Evolutionary conservation across 1,284 basidiomycete species (phyloP).

Genomic region (Papiliotrema nemorosa): DNA sequence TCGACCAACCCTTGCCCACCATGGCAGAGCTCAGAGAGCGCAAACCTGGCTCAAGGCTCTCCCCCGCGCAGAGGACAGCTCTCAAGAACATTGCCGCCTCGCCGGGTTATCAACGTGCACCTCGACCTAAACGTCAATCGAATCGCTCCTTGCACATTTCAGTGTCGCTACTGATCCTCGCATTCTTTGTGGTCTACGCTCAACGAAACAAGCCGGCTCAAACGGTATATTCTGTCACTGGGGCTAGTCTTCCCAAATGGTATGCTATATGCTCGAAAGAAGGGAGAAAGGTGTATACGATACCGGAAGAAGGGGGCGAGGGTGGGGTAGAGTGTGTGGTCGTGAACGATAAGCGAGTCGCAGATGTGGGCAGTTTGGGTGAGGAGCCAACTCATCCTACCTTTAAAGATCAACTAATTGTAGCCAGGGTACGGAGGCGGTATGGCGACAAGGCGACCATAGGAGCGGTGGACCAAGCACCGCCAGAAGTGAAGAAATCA

Average conservation of each 20-base stretch:
- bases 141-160: slow-evolving; percentile 33
- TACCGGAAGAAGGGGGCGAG: slow-evolving; percentile 15
- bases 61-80: background rate
- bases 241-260: slow-evolving; percentile 20
- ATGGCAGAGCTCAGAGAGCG: background rate
- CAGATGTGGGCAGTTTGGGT: slow-evolving; percentile 60
- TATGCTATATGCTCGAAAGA: slow-evolving; percentile 39
- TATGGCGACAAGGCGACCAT: slow-evolving; percentile 44
- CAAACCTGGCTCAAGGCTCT: background rate
- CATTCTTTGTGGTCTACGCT: slow-evolving; percentile 33
- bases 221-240: background rate
- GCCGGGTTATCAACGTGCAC: slow-evolving; percentile 10
- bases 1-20: background rate
- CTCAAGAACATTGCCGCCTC: background rate
- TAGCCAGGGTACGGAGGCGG: slow-evolving; percentile 28
- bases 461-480: slow-evolving; percentile 26
- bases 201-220: slow-evolving; percentile 9
- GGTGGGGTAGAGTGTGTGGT: slow-evolving; percentile 62
- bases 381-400: slow-evolving; percentile 9
- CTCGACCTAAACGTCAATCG: slow-evolving; percentile 14
- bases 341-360: slow-evolving; percentile 58
- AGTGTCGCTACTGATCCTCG: slow-evolving; percentile 36
- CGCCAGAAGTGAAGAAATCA: slow-evolving; percentile 20
- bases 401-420: slow-evolving; percentile 10
- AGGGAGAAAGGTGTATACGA: slow-evolving; percentile 33